Conservation (phyloP, 176 grass and related monocot species). For the Eleusine coracana region DNA sequence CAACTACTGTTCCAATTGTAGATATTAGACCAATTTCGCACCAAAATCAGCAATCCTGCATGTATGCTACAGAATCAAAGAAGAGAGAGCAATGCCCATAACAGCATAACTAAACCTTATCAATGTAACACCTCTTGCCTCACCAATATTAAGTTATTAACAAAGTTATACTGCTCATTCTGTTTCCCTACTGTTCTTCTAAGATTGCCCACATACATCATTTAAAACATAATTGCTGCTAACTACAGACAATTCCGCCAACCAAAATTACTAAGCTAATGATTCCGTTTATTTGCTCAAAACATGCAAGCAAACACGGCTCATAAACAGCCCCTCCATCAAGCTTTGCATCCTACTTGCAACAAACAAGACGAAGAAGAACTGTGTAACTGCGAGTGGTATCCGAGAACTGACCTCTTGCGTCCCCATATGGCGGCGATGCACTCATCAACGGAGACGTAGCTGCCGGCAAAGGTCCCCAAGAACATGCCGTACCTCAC, state of each 20-base stretch:
- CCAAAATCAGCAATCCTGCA: neutral
- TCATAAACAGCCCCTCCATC: neutral
- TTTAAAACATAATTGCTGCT: neutral
- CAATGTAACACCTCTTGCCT: neutral
- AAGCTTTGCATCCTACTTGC: neutral
- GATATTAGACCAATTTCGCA: neutral
- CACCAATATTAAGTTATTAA: conserved; percentile 8
- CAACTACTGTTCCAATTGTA: neutral
- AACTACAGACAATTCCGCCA: neutral
- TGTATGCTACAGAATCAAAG: neutral
- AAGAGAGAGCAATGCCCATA: neutral
- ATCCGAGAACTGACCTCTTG: conserved; percentile 54
- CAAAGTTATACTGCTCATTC: neutral
- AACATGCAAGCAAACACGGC: conserved; percentile 12
- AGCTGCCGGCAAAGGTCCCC: conserved; percentile 87
- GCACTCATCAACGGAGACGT: conserved; percentile 87
- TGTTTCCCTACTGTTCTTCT: neutral
- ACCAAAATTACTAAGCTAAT: neutral
- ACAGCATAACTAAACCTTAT: neutral
- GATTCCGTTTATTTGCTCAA: conserved; percentile 6
- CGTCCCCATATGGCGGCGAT: conserved; percentile 83
- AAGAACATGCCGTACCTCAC: conserved; percentile 89
- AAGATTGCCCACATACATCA: conserved; percentile 6
- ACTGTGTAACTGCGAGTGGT: neutral
- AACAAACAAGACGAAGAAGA: neutral